Percentiles rank a stretch among this genome's conserved stretches.
phyloP scores from a whole-genome alignment of 2,329 filamentous ascomycete genomes.

The Clonostachys chloroleuca region DNA sequence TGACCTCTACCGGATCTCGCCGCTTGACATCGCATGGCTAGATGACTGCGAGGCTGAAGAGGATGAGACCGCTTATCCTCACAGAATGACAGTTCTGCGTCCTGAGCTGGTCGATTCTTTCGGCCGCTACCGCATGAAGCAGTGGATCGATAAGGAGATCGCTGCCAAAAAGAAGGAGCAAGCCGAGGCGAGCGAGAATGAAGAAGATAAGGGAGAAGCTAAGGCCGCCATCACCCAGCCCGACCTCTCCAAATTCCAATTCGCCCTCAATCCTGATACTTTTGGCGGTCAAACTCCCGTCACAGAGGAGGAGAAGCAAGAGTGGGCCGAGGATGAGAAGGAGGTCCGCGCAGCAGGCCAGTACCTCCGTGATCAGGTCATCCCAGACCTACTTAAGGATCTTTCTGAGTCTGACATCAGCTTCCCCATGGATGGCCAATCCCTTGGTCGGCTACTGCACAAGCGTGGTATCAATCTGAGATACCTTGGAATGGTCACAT shows the following conservation, averaged over 20 bases:
- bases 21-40: conserved; percentile 85
- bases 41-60: conserved; percentile 62
- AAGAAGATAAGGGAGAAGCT: conserved; percentile 14
- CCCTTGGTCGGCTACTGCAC: conserved; percentile 82
- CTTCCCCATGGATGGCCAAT: conserved; percentile 98
- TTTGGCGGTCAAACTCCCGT: conserved; percentile 91
- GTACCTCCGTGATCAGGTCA: conserved; percentile 70
- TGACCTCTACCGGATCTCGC: conserved; percentile 91
- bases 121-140: conserved; percentile 79
- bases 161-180: conserved; percentile 36
- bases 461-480: conserved; percentile 96
- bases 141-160: conserved; percentile 80
- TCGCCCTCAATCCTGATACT: conserved; percentile 89
- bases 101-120: conserved; percentile 87
- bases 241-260: conserved; percentile 82
- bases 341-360: conserved; percentile 82
- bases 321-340: conserved; percentile 78
- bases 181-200: conserved; percentile 6
- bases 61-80: conserved; percentile 65
- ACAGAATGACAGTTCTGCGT: conserved; percentile 92
- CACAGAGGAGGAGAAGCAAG: conserved; percentile 82
- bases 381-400: conserved; percentile 83
- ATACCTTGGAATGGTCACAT: conserved; percentile 84
- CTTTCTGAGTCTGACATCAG: conserved; percentile 89
- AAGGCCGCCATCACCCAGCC: conserved; percentile 60